A percentile compares a stretch with the other conserved stretches of the same genome.
Conservation (phyloP, 1,139 yeast genomes). For the Debaryomyces nepalensis region DNA sequence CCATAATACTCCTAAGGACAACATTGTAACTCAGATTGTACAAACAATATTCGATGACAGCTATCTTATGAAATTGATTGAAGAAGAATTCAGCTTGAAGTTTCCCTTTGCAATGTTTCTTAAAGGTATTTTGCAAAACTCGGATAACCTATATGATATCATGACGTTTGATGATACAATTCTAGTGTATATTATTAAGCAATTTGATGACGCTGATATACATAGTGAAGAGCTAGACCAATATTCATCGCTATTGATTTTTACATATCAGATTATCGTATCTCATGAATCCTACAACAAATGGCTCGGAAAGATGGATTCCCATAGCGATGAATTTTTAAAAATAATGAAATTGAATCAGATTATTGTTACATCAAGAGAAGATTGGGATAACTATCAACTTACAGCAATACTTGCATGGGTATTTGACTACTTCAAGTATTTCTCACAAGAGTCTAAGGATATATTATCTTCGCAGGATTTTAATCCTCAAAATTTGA, state of each 20-base stretch:
- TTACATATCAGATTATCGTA: constrained; percentile 20
- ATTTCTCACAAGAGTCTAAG: constrained; percentile 19
- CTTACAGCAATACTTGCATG: constrained; percentile 59
- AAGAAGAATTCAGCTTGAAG: constrained; percentile 11
- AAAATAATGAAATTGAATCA: constrained; percentile 37
- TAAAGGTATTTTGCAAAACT: constrained; percentile 11
- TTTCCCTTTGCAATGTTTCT: constrained; percentile 16
- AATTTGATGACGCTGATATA: constrained; percentile 8
- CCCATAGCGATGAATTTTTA: constrained; percentile 8
- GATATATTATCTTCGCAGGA: constrained; percentile 18
- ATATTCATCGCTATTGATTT: constrained; percentile 17
- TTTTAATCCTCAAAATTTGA: constrained; percentile 17
- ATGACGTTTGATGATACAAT: constrained; percentile 16
- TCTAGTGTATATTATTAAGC: constrained; percentile 13
- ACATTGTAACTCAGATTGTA: constrained; percentile 4
- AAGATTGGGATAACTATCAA: constrained; percentile 57
- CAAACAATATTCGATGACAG: constrained; percentile 8
- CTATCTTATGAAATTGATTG: constrained; percentile 11
- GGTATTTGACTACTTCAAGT: constrained; percentile 48
- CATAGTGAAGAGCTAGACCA: constrained; percentile 3
- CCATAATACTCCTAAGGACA: constrained; percentile 5
- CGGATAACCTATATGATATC: constrained; percentile 15
- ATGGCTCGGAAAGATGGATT: constrained; percentile 20
- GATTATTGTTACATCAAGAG: constrained; percentile 51
- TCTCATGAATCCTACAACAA: constrained; percentile 30